Conservation (phyloP, 257 asterid genomes). For the Sherardia arvensis region DNA sequence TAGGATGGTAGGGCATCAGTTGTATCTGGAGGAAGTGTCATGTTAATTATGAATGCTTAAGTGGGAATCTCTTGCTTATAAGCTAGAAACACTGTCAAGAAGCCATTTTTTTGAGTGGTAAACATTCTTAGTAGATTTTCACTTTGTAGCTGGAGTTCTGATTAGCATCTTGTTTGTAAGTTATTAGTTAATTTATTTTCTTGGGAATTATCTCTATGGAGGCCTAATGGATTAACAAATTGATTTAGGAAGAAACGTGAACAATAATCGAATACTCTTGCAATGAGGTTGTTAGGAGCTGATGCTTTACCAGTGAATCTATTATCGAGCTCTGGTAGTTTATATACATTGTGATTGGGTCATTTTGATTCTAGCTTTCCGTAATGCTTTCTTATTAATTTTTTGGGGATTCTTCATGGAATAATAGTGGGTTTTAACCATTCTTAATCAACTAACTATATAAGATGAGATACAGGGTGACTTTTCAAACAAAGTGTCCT, state of each 20-base stretch:
- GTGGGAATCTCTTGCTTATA: neutral
- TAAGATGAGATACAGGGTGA: neutral
- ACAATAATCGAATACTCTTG: neutral
- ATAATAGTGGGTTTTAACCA: neutral
- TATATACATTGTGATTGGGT: neutral
- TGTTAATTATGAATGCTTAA: neutral
- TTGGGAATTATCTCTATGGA: neutral
- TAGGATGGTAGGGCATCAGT: neutral
- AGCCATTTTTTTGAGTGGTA: neutral
- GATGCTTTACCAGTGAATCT: neutral
- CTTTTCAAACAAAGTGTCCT: neutral
- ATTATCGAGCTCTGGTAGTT: neutral
- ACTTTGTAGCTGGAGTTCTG: neutral
- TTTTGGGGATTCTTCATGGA: neutral
- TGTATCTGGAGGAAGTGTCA: neutral
- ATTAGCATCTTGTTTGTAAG: neutral
- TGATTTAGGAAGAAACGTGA: neutral
- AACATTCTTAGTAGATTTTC: neutral
- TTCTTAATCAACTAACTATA: neutral
- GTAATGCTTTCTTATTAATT: neutral
- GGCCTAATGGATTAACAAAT: neutral
- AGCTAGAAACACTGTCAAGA: neutral
- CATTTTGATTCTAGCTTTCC: neutral
- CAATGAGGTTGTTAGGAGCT: neutral
- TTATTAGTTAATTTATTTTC: neutral